These are phyloP conservation scores for Cercophora scortea DNA, from an alignment of 495 filamentous ascomycete genomes.

Conservation along the genomic window DNA sequence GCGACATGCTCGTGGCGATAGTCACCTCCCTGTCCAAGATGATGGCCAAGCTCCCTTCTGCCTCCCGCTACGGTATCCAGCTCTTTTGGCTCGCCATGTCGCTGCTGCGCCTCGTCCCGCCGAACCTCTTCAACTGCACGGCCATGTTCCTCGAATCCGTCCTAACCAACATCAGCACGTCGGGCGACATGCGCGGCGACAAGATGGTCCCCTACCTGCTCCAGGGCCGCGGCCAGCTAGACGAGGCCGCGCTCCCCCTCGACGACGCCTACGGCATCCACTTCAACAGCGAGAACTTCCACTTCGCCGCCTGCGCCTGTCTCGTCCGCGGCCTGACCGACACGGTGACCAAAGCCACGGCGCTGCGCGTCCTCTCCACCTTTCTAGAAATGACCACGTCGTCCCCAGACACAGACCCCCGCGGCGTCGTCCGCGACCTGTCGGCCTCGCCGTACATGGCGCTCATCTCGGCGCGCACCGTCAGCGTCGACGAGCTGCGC, in stretches of 20 bases:
- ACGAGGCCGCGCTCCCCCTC: slow-evolving; percentile 48
- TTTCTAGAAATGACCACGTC: slow-evolving; percentile 50
- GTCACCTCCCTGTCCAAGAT: slow-evolving; percentile 58
- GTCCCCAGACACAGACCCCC: not conserved
- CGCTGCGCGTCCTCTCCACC: slow-evolving; percentile 47
- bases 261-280: slow-evolving; percentile 56
- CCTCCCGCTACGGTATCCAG: slow-evolving; percentile 58
- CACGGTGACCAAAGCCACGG: slow-evolving; percentile 45
- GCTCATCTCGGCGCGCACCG: slow-evolving; percentile 39
- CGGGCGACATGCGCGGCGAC: slow-evolving; percentile 47
- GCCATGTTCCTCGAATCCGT: slow-evolving; percentile 55
- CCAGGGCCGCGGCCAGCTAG: slow-evolving; percentile 46
- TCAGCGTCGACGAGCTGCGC: slow-evolving; percentile 38
- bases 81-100: slow-evolving; percentile 62
- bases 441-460: slow-evolving; percentile 43
- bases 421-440: slow-evolving; percentile 18
- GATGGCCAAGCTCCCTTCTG: slow-evolving; percentile 56
- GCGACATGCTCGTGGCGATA: slow-evolving; percentile 60
- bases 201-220: slow-evolving; percentile 49
- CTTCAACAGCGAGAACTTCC: slow-evolving; percentile 56
- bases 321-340: slow-evolving; percentile 55
- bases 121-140: slow-evolving; percentile 53
- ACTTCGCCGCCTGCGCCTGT: slow-evolving; percentile 53
- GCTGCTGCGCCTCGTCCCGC: slow-evolving; percentile 51
- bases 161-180: slow-evolving; percentile 48